These are phyloP conservation scores for Pilobolus umbonatus DNA, from an alignment of 192 early-diverging fungal genomes.

Conservation along the genomic window DNA sequence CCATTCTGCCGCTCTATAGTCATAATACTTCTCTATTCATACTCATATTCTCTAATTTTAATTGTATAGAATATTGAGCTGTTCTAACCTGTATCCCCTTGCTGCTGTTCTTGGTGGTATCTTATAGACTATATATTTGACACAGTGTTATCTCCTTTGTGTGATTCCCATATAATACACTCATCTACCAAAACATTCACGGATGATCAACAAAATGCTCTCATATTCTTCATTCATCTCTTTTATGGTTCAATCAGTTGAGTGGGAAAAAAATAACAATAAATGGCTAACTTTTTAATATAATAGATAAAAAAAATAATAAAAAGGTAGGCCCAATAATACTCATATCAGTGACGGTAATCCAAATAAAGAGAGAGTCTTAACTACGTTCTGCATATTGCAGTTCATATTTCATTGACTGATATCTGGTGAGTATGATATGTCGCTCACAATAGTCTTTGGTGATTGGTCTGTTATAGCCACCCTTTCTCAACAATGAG, in stretches of 20 bases:
- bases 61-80: neutral
- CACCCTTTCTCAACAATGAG: constrained; percentile 83
- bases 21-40: neutral
- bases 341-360: no score
- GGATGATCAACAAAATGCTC: constrained; percentile 71
- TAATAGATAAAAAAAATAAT: no score
- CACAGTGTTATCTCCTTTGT: neutral
- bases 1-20: constrained; percentile 71
- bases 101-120: constrained; percentile 68
- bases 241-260: no score
- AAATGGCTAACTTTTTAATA: no score
- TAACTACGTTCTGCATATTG: no score
- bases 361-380: no score
- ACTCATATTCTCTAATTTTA: no score
- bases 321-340: no score
- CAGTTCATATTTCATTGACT: constrained; percentile 62
- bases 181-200: constrained; percentile 64
- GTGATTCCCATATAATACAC: neutral
- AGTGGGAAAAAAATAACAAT: no score
- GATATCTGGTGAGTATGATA: constrained; percentile 81
- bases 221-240: constrained; percentile 71
- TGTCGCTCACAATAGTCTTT: constrained; percentile 43
- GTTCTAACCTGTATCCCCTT: constrained; percentile 55
- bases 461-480: constrained; percentile 63
- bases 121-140: constrained; percentile 43